Base-by-base conservation (phyloP, 2,329 filamentous ascomycete genomes). In the Cercospora brassicicola region DNA sequence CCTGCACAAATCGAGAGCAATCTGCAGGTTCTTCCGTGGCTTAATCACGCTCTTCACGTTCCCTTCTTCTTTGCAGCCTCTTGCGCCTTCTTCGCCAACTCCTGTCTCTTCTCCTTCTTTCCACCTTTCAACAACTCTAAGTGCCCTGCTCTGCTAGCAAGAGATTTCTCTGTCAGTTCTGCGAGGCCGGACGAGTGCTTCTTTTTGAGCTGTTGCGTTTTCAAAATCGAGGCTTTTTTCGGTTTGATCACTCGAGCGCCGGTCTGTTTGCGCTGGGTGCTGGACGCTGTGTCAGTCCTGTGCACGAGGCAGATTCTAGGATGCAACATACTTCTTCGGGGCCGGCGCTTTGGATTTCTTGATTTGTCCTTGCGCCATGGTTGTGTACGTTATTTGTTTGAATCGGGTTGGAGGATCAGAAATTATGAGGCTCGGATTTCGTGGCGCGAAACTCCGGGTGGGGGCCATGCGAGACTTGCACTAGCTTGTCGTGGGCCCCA, bases 91-190 rank as follows among this genome's bases (percentile, higher is more conserved):
- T 61, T 68, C 10, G 57, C 67, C 66, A 70, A 68, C 56, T 70
- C 68, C 64, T 73, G 70, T 71, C 78, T 78, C 67, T 69, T 83
- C 68, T 87, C 84, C 79, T 86, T 89, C 84, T 90, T 91, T 11
- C 88, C 89, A 2, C 89, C 88, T 66, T 83, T 84, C 75, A 92
- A 78, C 75, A 92, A 76, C 78, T 92, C 90, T 75, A 92, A 75
- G 83, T 92, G 90, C 13, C 90, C 90, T 4, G 89, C 90, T 74
- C 87, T 87, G 69, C 87, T 82, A 11, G 89, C 90, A 9, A 92
- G 82, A 70, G 84, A 85, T 69, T 86, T 85, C 76, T 92, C 90
- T n/a, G 90, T 92, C 80, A 87, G 83, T 0, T 85, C 85, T 3
- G 85, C 86, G 48, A 92, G 79, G 0, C 89, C 89, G 0, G 86